Conservation (phyloP, 495 filamentous ascomycete genomes). For the Neurospora cerealis region DNA sequence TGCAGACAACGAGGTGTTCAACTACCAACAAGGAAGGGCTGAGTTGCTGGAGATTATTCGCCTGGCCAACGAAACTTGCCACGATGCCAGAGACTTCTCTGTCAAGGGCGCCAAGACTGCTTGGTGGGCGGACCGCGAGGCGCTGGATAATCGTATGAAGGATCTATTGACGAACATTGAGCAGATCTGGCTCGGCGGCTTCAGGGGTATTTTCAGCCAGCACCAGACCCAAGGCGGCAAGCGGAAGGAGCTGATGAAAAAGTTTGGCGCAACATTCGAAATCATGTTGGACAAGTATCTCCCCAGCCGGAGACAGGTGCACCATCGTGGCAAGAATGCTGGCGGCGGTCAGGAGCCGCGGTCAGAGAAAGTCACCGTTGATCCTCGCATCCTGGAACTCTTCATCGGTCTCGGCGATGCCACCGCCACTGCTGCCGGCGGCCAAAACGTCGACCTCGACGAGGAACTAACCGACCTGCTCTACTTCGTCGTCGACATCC, state of each 20-base stretch:
- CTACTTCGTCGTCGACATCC: conserved; percentile 91
- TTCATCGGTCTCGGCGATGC: conserved; percentile 80
- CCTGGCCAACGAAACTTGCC: conserved; percentile 68
- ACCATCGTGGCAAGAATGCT: conserved; percentile 33
- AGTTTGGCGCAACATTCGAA: conserved; percentile 69
- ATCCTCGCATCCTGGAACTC: conserved; percentile 70
- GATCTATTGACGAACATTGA: conserved; percentile 79
- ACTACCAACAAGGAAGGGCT: conserved; percentile 62
- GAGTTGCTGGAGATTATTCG: conserved; percentile 78
- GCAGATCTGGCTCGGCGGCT: conserved; percentile 88
- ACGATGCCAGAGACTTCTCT: conserved; percentile 37
- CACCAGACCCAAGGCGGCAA: conserved; percentile 29
- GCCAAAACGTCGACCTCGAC: conserved; percentile 58
- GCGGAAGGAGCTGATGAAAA: conserved; percentile 50
- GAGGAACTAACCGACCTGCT: conserved; percentile 81
- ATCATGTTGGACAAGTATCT: conserved; percentile 78
- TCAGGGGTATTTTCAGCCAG: conserved; percentile 80
- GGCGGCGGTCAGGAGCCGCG: conserved; percentile 13
- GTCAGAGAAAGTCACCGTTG: conserved; percentile 45
- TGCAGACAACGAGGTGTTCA: conserved; percentile 69
- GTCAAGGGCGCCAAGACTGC: conserved; percentile 54
- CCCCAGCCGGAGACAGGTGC: conserved; percentile 61
- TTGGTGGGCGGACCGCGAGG: conserved; percentile 84
- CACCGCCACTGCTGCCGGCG: conserved; percentile 20
- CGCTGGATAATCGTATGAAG: conserved; percentile 64